Percentiles rank a stretch among this genome's conserved stretches.
phyloP scores from a whole-genome alignment of 2,329 filamentous ascomycete genomes.

The Penicillium sp. region DNA sequence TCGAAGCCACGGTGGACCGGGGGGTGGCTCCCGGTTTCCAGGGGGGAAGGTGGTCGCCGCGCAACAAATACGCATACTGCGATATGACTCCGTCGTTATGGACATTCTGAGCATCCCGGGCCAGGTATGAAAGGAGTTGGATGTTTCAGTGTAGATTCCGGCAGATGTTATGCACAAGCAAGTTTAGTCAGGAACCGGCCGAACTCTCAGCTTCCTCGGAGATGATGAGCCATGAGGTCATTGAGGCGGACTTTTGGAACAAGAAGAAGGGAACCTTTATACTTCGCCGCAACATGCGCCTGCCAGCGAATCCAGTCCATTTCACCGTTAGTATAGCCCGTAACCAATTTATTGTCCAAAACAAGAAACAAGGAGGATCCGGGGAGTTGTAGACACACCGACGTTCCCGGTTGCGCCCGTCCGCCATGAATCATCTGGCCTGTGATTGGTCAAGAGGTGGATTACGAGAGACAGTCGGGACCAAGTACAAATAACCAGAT shows the following conservation, averaged over 20 bases:
- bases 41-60: conserved; percentile 6
- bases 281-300: neutral
- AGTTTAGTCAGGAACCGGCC: neutral
- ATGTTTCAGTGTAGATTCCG: neutral
- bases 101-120: neutral
- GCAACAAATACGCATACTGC: too few relatives aligned
- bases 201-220: neutral
- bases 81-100: neutral
- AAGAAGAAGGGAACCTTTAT: too few relatives aligned
- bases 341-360: neutral
- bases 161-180: neutral
- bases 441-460: conserved; percentile 33
- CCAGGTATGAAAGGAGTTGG: neutral
- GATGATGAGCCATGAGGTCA: conserved; percentile 25
- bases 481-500: conserved; percentile 39
- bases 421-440: conserved; percentile 32
- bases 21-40: conserved; percentile 12
- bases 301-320: too few relatives aligned
- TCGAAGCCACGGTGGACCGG: conserved; percentile 21
- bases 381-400: conserved; percentile 17
- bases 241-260: neutral
- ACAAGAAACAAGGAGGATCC: neutral
- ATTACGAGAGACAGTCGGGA: conserved; percentile 37
- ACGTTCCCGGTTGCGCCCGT: conserved; percentile 37
- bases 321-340: neutral